Evolutionary conservation across 805 yeast genomes (phyloP), one percentile per base, ranked within the genome.

Genomic region (Pichia nanzhaoensis): DNA sequence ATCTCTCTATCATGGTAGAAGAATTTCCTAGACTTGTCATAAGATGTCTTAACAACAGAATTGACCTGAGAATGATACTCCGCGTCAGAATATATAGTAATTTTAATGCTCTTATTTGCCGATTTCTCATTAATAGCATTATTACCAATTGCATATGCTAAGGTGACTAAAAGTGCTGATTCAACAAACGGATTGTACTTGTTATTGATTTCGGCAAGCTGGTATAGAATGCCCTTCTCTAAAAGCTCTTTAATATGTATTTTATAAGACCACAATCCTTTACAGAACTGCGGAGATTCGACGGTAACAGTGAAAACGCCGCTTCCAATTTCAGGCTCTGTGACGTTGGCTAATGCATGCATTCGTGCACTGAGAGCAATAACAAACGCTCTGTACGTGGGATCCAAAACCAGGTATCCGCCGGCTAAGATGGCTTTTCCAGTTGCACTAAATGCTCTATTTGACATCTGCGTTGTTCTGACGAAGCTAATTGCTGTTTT

Each of bases 361-460:
- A 93, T 91, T 51, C 98, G 73, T 5, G 95, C 78, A 1, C 95
- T 84, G 16, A 93, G 73, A 0, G 96, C 98, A 12, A 91, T 80
- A 3, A 86, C 95, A 59, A 82, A 84, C 0, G 96, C 79, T 38
- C 71, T 66, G 65, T 84, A 90, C 32, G 63, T 63, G 0, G 90
- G 90, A 47, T 85, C 93, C 18, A 93, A 67, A 0, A 93, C 98
- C 30, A 93, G 71, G 60, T 93, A 93, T 0, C 99, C 99, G 17
- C 99, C 99, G 1, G 93, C 96, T 12, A 93, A 55, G 22, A 93
- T 69, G 1, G 97, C 98, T 62, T 93, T 93, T 0, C 98, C 97
- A 0, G 99, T 97, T 0, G 98, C 95, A 58, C 96, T 84, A 59
- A 78, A 91, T 8, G 82, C 86, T 44, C 67, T 37, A 8, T 28